Conservation (phyloP, 345 rosid genomes). For the Eucalyptus curtisii region DNA sequence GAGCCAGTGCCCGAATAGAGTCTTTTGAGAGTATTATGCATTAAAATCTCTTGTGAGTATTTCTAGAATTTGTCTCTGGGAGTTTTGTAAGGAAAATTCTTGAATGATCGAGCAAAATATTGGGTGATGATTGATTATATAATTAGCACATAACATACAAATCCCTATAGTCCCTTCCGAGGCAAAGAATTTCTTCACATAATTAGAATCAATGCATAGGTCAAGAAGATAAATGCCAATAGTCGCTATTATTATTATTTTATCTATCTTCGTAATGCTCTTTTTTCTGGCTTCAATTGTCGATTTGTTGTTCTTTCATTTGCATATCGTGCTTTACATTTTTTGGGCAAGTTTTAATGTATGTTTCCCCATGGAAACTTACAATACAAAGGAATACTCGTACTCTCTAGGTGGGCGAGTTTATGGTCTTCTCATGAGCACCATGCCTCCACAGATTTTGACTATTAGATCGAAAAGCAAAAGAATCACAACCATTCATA, state of each 20-base stretch:
- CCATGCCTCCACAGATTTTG: neutral
- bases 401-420: neutral
- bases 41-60: neutral
- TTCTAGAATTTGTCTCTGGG: neutral
- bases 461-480: neutral
- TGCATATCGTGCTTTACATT: neutral
- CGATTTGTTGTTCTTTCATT: neutral
- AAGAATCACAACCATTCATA: neutral
- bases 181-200: neutral
- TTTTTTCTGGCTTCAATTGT: neutral
- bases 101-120: neutral
- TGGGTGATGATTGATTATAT: neutral
- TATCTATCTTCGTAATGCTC: neutral
- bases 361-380: neutral
- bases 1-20: neutral
- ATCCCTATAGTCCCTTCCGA: neutral
- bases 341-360: neutral
- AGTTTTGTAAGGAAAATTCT: neutral
- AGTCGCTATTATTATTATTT: neutral
- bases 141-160: neutral
- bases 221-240: neutral
- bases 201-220: neutral
- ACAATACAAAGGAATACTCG: neutral
- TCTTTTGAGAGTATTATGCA: neutral
- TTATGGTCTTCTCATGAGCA: neutral